Evolutionary conservation across 805 yeast species (phyloP).

Genomic region (Candida michaelii): DNA sequence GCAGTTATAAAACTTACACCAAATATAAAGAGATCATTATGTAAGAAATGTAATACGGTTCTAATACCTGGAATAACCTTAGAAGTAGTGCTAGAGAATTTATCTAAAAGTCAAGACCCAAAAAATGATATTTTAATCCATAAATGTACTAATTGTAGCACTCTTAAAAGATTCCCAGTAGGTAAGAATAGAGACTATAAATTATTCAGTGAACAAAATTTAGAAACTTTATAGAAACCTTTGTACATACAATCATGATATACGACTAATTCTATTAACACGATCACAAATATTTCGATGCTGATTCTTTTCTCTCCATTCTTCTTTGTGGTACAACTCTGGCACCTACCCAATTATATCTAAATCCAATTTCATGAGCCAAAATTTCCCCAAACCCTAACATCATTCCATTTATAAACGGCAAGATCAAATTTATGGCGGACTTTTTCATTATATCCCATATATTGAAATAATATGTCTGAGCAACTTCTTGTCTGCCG

Average conservation of each 20-base stretch:
- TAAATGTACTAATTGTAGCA: conserved; percentile 54
- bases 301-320: conserved; percentile 20
- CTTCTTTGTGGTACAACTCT: conserved; percentile 48
- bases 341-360: conserved; percentile 73
- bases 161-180: conserved; percentile 56
- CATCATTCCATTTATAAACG: conserved; percentile 92
- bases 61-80: conserved; percentile 50
- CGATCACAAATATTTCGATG: conserved; percentile 12
- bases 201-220: conserved; percentile 44
- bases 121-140: conserved; percentile 49
- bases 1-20: conserved; percentile 67
- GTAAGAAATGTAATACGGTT: conserved; percentile 62
- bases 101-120: conserved; percentile 28
- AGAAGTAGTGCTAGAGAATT: conserved; percentile 40
- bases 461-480: conserved; percentile 21
- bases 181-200: conserved; percentile 53
- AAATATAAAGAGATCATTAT: conserved; percentile 60
- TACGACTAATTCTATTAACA: too few species aligned
- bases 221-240: neutral
- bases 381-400: conserved; percentile 92
- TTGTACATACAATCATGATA: neutral
- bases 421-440: conserved; percentile 75
- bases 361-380: conserved; percentile 89
- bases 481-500: conserved; percentile 12
- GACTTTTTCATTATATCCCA: conserved; percentile 48